Evolutionary conservation across 148 eudicot species (phyloP).

Genomic region (Drosera capensis): DNA sequence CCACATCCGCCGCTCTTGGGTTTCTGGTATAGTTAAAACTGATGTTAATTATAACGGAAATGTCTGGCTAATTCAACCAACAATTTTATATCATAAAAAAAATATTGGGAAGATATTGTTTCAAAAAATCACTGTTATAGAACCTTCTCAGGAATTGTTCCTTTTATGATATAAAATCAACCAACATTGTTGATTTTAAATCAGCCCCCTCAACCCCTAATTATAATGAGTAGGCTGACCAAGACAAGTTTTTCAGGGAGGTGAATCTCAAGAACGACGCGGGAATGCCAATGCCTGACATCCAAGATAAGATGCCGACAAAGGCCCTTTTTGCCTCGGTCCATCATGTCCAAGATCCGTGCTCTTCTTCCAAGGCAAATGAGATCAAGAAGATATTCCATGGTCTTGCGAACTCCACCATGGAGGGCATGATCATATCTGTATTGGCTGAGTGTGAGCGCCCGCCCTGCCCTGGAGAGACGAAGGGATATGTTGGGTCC

Average conservation of each 20-base stretch:
- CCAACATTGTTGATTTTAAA: no score
- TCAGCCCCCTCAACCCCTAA: no score
- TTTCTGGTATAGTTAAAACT: neutral
- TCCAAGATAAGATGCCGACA: conserved; percentile 68
- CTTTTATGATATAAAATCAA: no score
- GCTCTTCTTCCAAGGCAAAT: conserved; percentile 25
- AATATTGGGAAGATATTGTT: no score
- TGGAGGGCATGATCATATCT: conserved; percentile 34
- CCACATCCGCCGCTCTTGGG: conserved; percentile 10
- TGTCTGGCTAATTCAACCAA: no score
- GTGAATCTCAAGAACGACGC: conserved; percentile 35
- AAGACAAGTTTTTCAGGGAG: conserved; percentile 77
- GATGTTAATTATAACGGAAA: no score
- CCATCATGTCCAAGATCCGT: conserved; percentile 47
- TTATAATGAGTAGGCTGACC: conserved; percentile 61
- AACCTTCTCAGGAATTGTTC: no score
- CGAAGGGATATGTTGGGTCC: conserved; percentile 65
- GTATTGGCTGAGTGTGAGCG: conserved; percentile 62
- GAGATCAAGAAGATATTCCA: conserved; percentile 45
- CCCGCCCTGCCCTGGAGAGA: conserved; percentile 53
- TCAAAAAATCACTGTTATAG: no score
- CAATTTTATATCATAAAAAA: no score
- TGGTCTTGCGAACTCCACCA: conserved; percentile 45
- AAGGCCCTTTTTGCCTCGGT: conserved; percentile 72
- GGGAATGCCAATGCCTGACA: conserved; percentile 85